Percentiles rank a stretch among this genome's conserved stretches.
Evolutionary conservation across 2,329 filamentous ascomycete genomes (phyloP).

Genomic region (Ascosphaera apis): DNA sequence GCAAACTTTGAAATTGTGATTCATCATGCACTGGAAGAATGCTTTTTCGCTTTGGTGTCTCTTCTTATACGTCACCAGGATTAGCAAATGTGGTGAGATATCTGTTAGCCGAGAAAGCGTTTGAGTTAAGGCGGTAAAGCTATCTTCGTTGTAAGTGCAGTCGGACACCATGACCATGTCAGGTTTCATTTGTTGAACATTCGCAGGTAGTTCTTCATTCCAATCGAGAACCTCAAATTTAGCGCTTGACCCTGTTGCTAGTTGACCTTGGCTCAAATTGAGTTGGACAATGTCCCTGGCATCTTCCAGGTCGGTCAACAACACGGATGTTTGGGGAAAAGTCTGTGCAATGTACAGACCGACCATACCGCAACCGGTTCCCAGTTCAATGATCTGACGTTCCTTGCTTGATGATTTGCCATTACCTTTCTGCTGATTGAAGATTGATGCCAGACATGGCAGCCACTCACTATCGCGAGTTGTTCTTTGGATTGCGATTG

Average conservation of each 20-base stretch:
- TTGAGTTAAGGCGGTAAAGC: conserved; percentile 36
- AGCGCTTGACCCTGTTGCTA: conserved; percentile 20
- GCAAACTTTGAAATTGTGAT: conserved; percentile 13
- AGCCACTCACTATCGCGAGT: background rate
- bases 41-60: conserved; percentile 41
- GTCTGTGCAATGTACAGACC: conserved; percentile 37
- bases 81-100: conserved; percentile 25
- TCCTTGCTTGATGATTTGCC: background rate
- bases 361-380: conserved; percentile 45
- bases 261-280: conserved; percentile 28
- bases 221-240: conserved; percentile 37
- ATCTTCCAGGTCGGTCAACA: conserved; percentile 43
- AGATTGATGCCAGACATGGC: background rate
- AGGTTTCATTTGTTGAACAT: conserved; percentile 17
- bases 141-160: conserved; percentile 51
- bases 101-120: conserved; percentile 28
- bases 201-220: conserved; percentile 24
- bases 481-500: background rate
- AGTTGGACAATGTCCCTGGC: conserved; percentile 34
- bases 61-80: conserved; percentile 42
- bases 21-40: conserved; percentile 39
- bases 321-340: conserved; percentile 27
- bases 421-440: background rate
- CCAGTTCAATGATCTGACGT: conserved; percentile 33
- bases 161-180: conserved; percentile 44